Conservation (phyloP, 148 eudicot genomes). For the Rhododendron vialii region DNA sequence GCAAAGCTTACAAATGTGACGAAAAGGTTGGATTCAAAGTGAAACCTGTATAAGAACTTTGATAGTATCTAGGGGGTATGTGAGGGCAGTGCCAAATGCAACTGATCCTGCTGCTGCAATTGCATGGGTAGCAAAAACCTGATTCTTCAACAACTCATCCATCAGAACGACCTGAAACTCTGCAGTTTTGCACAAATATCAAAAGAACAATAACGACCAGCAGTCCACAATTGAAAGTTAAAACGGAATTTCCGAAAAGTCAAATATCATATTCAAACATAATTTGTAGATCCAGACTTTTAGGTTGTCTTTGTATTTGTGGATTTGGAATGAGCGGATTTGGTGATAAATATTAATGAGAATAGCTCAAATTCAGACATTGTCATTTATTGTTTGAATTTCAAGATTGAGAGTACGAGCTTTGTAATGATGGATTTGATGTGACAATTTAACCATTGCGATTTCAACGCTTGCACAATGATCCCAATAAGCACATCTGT, state of each 20-base stretch:
- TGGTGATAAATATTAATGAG: background rate
- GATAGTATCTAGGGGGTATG: constrained; percentile 74
- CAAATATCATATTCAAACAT: background rate
- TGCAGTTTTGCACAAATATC: constrained; percentile 1
- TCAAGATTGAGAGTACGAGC: background rate
- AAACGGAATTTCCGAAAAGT: background rate
- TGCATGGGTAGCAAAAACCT: constrained; percentile 55
- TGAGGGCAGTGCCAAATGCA: constrained; percentile 48
- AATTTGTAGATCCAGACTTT: background rate
- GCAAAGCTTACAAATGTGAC: background rate
- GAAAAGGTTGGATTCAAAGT: background rate
- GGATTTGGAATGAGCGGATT: background rate
- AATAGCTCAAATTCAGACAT: background rate
- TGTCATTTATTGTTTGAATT: background rate
- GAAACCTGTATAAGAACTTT: constrained; percentile 67
- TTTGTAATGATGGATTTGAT: background rate
- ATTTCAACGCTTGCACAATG: background rate
- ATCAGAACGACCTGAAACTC: constrained; percentile 20
- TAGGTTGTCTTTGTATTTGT: background rate
- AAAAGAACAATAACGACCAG: background rate
- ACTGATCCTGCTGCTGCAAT: constrained; percentile 69
- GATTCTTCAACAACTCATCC: constrained; percentile 73
- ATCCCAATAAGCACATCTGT: background rate
- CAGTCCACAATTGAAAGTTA: background rate
- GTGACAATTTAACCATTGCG: background rate